Base-by-base conservation (phyloP, 805 yeast genomes). In the Yamadazyma insecticola region DNA sequence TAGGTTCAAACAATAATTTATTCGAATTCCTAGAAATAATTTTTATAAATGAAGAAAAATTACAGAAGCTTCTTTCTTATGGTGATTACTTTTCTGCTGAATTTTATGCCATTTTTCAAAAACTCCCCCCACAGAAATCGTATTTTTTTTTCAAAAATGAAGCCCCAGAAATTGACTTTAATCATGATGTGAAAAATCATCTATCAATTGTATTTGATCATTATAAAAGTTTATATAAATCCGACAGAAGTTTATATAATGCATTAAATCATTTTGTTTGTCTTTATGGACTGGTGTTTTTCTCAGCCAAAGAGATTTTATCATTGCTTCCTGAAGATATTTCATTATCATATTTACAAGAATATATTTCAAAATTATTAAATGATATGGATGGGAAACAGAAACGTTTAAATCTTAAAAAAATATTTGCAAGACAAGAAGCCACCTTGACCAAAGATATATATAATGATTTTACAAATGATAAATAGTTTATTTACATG, bases 1-100 rank as follows among this genome's bases (percentile, higher is more conserved):
- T n/a, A n/a, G 19, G 33, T 16, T 13, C 24, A 5, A 30, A 32
- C 7, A 26, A 22, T n/a, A 26, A 37, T 3, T 12, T 30, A 4
- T 39, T 27, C 15, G 35, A 29, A 14, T 40, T 22, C 15, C 32
- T 35, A 21, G 19, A 23, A 24, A 20, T 28, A 25, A 32, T 38
- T 17, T 41, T 41, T 26, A 9, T 10, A 3, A 32, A 32, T 2
- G 33, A 36, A 2, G 29, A 36, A 26, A 22, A 17, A 2, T 27
- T 39, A n/a, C 9, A 17, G 8, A 16, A 22, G 1, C 29, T 55
- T 19, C 43, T 55, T 5, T 46, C 47, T 1, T 37, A 42, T 9
- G 37, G 47, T 6, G 71, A 65, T 35, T 61, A 36, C 36, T 49
- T 58, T 5, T 37, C 53, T 4, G 67, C 69, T 3, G 71, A 65